Percentiles rank a stretch among this genome's conserved stretches.
These are phyloP conservation scores for Hypericum perforatum DNA, from an alignment of 345 rosid species.

Conservation along the genomic window DNA sequence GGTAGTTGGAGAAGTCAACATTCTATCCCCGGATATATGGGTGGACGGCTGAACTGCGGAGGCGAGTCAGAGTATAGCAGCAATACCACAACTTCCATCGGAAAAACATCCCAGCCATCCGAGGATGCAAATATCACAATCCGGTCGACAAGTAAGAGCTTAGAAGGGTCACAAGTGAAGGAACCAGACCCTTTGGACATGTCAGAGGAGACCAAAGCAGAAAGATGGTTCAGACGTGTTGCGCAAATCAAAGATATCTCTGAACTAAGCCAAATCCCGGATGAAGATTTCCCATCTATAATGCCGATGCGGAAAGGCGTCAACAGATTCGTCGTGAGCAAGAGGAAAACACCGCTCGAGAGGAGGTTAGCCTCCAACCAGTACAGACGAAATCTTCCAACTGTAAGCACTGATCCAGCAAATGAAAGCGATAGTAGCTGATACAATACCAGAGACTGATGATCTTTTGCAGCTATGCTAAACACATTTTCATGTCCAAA, in stretches of 20 bases:
- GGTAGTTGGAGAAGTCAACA: no score
- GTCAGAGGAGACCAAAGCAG: constrained; percentile 99
- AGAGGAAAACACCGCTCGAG: constrained; percentile 82
- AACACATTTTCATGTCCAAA: no score
- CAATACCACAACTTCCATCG: constrained; percentile 5
- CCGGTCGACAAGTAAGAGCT: constrained; percentile 55
- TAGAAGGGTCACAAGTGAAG: constrained; percentile 86
- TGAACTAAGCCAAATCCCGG: constrained; percentile 94
- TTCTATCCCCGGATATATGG: no score
- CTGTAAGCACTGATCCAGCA: constrained; percentile 35
- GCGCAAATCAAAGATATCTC: constrained; percentile 94
- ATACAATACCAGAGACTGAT: constrained; percentile 1
- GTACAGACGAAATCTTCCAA: constrained; percentile 53
- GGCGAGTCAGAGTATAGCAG: constrained; percentile 4
- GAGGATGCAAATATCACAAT: constrained; percentile 21
- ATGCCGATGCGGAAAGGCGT: constrained; percentile 99
- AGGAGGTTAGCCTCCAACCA: constrained; percentile 83
- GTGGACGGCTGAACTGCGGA: no score
- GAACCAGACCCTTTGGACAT: constrained; percentile 83
- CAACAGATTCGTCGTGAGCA: constrained; percentile 93
- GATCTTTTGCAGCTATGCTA: not conserved
- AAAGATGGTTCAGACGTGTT: constrained; percentile 87
- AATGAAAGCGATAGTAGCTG: constrained; percentile 30
- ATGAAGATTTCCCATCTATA: constrained; percentile 94
- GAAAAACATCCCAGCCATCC: constrained; percentile 16